Percentiles rank a stretch among this genome's conserved stretches.
Conservation (phyloP, 306 rosid species). For the Boehmeria nivea region DNA sequence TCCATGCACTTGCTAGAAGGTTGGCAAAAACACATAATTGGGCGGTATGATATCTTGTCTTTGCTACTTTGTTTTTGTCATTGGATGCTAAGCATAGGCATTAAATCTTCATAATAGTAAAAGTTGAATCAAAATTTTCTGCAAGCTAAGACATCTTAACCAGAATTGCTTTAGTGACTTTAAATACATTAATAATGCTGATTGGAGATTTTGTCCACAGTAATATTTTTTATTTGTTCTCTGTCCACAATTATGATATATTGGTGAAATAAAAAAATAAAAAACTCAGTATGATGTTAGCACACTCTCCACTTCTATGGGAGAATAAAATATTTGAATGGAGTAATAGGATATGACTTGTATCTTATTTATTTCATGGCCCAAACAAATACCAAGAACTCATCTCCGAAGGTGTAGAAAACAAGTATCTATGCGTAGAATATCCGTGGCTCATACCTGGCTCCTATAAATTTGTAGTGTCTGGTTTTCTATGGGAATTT, state of each 20-base stretch:
- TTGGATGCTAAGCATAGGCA: constrained; percentile 2
- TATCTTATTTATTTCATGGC: neutral
- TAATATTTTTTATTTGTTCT: neutral
- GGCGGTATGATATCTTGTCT: constrained; percentile 63
- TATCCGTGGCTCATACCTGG: neutral
- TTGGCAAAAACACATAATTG: constrained; percentile 94
- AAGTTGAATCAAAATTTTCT: neutral
- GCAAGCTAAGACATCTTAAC: neutral
- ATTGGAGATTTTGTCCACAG: too few species aligned
- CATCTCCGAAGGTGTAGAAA: too few species aligned
- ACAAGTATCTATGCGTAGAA: neutral
- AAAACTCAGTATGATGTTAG: too few species aligned
- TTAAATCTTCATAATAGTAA: constrained; percentile 12
- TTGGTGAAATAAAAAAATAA: too few species aligned
- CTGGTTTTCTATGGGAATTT: neutral
- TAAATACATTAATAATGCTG: too few species aligned
- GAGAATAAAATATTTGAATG: neutral
- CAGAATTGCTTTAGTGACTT: too few species aligned
- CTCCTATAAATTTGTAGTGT: neutral
- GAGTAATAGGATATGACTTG: neutral
- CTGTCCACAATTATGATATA: neutral
- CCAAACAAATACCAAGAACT: too few species aligned
- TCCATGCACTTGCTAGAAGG: constrained; percentile 90
- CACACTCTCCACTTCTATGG: neutral
- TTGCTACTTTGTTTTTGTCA: constrained; percentile 13